Evolutionary conservation across 495 filamentous ascomycete species (phyloP), one percentile per base, ranked within the genome.

Genomic region (Xylaria venustula): DNA sequence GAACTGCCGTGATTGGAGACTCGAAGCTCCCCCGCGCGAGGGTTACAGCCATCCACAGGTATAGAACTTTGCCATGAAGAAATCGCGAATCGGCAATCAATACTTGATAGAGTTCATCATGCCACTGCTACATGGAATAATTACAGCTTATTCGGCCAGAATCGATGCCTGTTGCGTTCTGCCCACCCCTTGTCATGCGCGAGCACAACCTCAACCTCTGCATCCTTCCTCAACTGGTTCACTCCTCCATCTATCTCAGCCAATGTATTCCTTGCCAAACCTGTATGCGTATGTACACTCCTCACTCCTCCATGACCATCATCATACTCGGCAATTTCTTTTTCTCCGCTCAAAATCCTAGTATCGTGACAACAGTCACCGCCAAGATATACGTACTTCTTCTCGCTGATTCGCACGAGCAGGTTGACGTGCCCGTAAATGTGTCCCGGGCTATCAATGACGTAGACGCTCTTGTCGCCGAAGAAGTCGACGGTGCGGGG

Each of bases 301-400:
- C 74, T 70, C 7, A 70, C 17, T 2, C 69, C 65, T 5, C 73
- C 75, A 0, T 55, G 42, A 0, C 63, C 67, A 52, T 82, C 75
- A 9, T 62, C 67, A 66, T 76, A 83, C 46, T 73, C 57, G 6
- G 71, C 79, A 56, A 80, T 79, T 3, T 71, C 70, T 28, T 69
- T 71, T 60, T 77, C 76, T 5, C 71, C 71, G n/a, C 51, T 67
- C 44, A 82, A 53, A 7, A 82, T 69, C 20, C 79, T 66, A 2
- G 63, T 54, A 55, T 83, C 75, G 58, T 82, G 81, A 47, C 76
- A 80, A 45, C 76, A 74, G 66, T 82, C 79, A 1, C 75, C 80
- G 15, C 67, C 79, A 0, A 83, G 68, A 51, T 79, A 81, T 9
- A 80, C 67, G 26, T 67, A 77, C 28, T 59, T 61, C 7, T 48